Base-by-base conservation (phyloP, 805 yeast genomes). In the Monosporozyma servazzii region DNA sequence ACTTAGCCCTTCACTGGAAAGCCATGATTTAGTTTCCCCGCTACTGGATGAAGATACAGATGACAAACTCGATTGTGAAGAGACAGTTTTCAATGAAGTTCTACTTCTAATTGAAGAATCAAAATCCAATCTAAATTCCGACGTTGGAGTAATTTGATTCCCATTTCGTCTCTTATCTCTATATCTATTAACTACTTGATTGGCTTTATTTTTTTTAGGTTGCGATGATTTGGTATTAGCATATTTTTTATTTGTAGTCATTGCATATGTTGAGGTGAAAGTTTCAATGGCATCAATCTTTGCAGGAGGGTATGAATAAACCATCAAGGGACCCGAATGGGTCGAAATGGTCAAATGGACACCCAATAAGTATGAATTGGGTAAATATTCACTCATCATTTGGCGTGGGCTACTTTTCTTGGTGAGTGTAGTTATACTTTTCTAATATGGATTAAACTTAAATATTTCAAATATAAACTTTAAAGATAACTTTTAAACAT, bases 261-360 rank as follows among this genome's bases (percentile, higher is more conserved):
- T 45, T 30, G 39, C 20, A 31, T 45, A 45, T 18, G 48, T 30
- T 9, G 48, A 45, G 9, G 40, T 29, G 13, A 31, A 23, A n/a
- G 48, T 18, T 20, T 40, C 30, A 20, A 56, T 29, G 54, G 64
- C 53, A 60, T 75, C 70, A 52, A 75, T 68, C 43, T 78, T 73
- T 27, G 67, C 65, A 8, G 85, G 86, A 3, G 96, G 96, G 63
- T 87, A 89, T 56, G 86, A 88, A 66, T 80, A 88, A 1, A 88
- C 88, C 56, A 89, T 70, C 58, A 87, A 95, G 1, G 96, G 96
- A 0, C 98, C 98, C 51, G 84, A 82, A 60, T 88, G 96, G 0
- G 96, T 88, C 3, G 95, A 80, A 8, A 89, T 78, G 0, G 91
- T 81, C n/a, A 91, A 72, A 5, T 89, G 70, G 1, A 91, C 76